Evolutionary conservation across 1,284 basidiomycete genomes (phyloP).

Genomic region (Fomitopsis schrenkii): DNA sequence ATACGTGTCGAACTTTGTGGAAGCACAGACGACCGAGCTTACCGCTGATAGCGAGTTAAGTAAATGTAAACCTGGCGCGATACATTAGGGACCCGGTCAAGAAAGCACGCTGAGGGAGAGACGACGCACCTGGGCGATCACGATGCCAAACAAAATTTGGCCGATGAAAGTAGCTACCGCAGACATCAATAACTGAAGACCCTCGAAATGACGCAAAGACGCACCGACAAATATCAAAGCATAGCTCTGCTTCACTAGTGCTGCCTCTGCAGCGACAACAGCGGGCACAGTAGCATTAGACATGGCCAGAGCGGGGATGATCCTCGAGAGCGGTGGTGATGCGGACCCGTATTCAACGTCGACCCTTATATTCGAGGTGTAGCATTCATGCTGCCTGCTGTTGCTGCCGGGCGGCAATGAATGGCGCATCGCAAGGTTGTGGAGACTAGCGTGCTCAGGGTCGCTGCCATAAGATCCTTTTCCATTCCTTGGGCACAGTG

Average conservation of each 20-base stretch:
- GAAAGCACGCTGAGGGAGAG: background rate
- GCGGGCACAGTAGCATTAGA: background rate
- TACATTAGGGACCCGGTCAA: background rate
- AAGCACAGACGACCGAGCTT: background rate
- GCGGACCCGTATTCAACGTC: background rate
- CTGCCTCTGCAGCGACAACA: background rate
- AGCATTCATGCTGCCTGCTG: background rate
- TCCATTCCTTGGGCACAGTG: background rate
- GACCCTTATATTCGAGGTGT: background rate
- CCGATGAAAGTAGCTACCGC: background rate
- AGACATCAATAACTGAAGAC: background rate
- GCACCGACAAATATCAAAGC: background rate
- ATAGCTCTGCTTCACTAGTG: background rate
- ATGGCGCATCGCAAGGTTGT: background rate
- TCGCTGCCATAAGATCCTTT: background rate
- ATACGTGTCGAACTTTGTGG: too few species aligned
- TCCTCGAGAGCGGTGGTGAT: background rate
- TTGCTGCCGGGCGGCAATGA: background rate
- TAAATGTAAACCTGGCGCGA: conserved; percentile 1
- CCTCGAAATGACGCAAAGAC: too few species aligned
- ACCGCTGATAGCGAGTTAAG: background rate
- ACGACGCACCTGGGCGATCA: conserved; percentile 1
- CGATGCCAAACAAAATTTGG: conserved; percentile 1
- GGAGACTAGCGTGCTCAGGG: background rate
- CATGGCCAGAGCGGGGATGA: background rate